phyloP scores from a whole-genome alignment of 2,329 filamentous ascomycete species.

The Tolypocladium tundrense region DNA sequence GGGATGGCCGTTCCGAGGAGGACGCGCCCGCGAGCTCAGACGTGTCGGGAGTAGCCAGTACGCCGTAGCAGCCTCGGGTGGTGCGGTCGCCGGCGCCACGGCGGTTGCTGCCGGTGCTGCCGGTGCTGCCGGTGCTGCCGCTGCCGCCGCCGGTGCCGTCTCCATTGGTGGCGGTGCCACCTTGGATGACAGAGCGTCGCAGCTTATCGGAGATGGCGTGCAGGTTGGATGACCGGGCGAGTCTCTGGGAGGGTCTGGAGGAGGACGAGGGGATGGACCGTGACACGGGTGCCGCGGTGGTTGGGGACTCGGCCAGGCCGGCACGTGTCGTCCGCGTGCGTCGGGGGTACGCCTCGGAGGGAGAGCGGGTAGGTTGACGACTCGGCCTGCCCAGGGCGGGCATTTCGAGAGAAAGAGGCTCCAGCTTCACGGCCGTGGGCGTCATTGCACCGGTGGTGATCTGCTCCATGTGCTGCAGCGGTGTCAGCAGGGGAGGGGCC shows the following conservation, averaged over 20 bases:
- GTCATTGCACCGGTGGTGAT: constrained; percentile 12
- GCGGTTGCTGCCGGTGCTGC: constrained; percentile 6
- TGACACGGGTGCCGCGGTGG: not conserved
- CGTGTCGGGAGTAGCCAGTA: constrained; percentile 49
- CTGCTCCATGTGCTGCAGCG: constrained; percentile 9
- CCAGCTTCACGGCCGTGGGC: constrained; percentile 15
- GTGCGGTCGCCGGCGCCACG: constrained; percentile 14
- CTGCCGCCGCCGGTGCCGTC: not conserved
- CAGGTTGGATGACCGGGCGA: constrained; percentile 16
- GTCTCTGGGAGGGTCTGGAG: constrained; percentile 9
- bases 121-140: not conserved
- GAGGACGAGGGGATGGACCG: not conserved
- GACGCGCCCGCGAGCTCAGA: constrained; percentile 29
- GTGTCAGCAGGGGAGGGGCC: constrained; percentile 1
- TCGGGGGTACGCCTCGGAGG: constrained; percentile 21
- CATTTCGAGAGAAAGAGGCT: constrained; percentile 13
- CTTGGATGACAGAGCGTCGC: constrained; percentile 21
- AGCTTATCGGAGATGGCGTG: constrained; percentile 23
- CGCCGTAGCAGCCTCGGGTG: constrained; percentile 14
- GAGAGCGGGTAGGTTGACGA: constrained; percentile 21
- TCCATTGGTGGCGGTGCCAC: constrained; percentile 4
- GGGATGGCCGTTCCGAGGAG: constrained; percentile 22
- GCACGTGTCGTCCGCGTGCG: constrained; percentile 18
- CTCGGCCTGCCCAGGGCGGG: constrained; percentile 15
- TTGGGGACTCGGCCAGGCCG: constrained; percentile 19